Conservation (phyloP, 2,329 filamentous ascomycete species). For the Alternaria dauci region DNA sequence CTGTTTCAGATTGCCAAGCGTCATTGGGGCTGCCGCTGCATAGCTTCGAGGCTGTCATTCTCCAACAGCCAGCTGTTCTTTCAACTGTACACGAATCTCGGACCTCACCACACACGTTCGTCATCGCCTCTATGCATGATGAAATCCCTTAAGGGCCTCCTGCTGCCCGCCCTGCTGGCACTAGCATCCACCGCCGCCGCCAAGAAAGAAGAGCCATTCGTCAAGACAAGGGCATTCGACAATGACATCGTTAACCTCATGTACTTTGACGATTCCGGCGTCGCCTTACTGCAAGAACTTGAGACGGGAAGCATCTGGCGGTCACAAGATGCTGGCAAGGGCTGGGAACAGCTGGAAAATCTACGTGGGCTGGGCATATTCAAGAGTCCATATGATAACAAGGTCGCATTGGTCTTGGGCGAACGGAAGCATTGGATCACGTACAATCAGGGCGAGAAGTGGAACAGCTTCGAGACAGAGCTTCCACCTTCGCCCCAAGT, state of each 20-base stretch:
- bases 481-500: slow-evolving; percentile 61
- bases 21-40: slow-evolving; percentile 32
- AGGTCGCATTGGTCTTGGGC: slow-evolving; percentile 83
- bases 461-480: slow-evolving; percentile 75
- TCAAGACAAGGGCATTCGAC: slow-evolving; percentile 72
- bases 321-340: slow-evolving; percentile 80
- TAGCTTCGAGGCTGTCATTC: slow-evolving; percentile 43
- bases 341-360: slow-evolving; percentile 73
- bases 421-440: slow-evolving; percentile 81
- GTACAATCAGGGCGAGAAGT: slow-evolving; percentile 80
- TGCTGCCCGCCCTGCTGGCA: slow-evolving; percentile 63
- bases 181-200: slow-evolving; percentile 40
- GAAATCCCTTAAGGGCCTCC: slow-evolving; percentile 50
- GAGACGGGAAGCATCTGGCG: slow-evolving; percentile 73
- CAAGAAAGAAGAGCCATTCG: slow-evolving; percentile 69
- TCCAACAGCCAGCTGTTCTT: slow-evolving; percentile 48
- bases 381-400: slow-evolving; percentile 80
- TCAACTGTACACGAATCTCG: slow-evolving; percentile 27
- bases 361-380: slow-evolving; percentile 70
- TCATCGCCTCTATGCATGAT: slow-evolving; percentile 49
- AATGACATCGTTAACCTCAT: slow-evolving; percentile 73
- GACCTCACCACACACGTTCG: slow-evolving; percentile 24
- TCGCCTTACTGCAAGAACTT: slow-evolving; percentile 77
- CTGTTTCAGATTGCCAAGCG: slow-evolving; percentile 46
- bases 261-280: slow-evolving; percentile 91